Conservation (phyloP, 2,329 filamentous ascomycete genomes). For the Aureobasidium pullulans region DNA sequence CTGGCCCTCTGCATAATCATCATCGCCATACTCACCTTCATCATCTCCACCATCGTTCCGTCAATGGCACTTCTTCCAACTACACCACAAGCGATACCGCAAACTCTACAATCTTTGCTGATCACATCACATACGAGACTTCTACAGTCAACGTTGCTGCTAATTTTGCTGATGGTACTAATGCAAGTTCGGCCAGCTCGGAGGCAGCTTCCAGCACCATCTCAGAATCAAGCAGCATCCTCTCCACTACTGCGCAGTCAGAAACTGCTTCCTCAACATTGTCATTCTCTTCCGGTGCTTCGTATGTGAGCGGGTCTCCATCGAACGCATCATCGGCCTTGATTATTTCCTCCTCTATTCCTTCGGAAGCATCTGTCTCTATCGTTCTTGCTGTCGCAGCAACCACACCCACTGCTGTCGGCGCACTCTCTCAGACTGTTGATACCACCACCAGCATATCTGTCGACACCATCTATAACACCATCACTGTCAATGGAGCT, state of each 20-base stretch:
- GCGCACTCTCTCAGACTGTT: conserved; percentile 5
- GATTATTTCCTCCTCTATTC: not conserved
- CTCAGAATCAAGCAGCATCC: not conserved
- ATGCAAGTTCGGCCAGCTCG: not conserved
- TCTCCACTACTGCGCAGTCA: not conserved
- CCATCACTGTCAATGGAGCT: conserved; percentile 11
- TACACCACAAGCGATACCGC: not conserved
- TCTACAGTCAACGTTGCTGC: conserved; percentile 8
- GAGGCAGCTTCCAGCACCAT: not conserved
- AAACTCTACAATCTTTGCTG: conserved; percentile 4
- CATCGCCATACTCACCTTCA: conserved; percentile 8
- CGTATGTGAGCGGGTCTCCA: conserved; percentile 10
- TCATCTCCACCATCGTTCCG: conserved; percentile 10
- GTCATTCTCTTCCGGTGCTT: conserved; percentile 5
- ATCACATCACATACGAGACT: conserved; percentile 6
- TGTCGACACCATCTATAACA: conserved; percentile 15
- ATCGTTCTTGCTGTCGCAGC: not conserved
- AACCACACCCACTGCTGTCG: conserved; percentile 9
- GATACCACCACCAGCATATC: conserved; percentile 15
- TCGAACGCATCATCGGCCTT: not conserved
- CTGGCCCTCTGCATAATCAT: conserved; percentile 1
- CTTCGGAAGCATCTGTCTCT: not conserved
- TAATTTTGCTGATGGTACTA: conserved; percentile 7
- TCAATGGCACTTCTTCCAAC: conserved; percentile 1
- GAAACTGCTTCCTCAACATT: not conserved